These are phyloP conservation scores for Heracleum sosnowskyi DNA, from an alignment of 129 eudicot genomes.

Conservation along the genomic window DNA sequence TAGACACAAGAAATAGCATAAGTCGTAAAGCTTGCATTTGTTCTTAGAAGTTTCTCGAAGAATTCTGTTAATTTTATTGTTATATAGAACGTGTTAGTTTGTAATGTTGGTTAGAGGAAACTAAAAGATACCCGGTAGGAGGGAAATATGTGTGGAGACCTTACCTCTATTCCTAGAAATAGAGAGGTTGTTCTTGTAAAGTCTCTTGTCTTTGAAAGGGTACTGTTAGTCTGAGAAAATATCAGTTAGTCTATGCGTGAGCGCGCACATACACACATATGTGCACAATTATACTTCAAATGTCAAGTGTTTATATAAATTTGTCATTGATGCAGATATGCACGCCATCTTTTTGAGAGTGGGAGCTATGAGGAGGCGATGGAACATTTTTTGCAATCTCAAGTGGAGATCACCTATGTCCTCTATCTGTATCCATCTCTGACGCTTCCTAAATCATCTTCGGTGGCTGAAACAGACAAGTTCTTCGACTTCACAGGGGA, in stretches of 20 bases:
- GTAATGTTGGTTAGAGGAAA: not conserved
- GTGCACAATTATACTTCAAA: not conserved
- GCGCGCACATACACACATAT: not conserved
- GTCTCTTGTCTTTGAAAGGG: not conserved
- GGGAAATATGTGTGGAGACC: not conserved
- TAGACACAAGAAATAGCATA: not conserved
- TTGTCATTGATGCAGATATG: constrained; percentile 53
- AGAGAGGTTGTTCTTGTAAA: not conserved
- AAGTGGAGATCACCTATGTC: constrained; percentile 89
- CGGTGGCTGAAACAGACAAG: constrained; percentile 55
- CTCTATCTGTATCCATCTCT: constrained; percentile 82
- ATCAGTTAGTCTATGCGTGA: not conserved
- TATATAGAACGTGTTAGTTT: not conserved
- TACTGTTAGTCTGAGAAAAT: not conserved
- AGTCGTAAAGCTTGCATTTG: not conserved
- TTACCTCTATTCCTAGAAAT: not conserved
- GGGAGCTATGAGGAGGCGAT: constrained; percentile 91
- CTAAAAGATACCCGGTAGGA: not conserved
- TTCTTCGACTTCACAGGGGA: constrained; percentile 49
- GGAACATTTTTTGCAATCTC: constrained; percentile 92
- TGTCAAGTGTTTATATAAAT: not conserved
- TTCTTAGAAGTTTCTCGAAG: not conserved
- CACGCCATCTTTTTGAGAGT: constrained; percentile 72
- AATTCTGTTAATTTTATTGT: not conserved
- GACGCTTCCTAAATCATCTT: constrained; percentile 52